A percentile compares a stretch with the other conserved stretches of the same genome.
phyloP scores from a whole-genome alignment of 768 basidiomycete species.

The Amanita muscaria region DNA sequence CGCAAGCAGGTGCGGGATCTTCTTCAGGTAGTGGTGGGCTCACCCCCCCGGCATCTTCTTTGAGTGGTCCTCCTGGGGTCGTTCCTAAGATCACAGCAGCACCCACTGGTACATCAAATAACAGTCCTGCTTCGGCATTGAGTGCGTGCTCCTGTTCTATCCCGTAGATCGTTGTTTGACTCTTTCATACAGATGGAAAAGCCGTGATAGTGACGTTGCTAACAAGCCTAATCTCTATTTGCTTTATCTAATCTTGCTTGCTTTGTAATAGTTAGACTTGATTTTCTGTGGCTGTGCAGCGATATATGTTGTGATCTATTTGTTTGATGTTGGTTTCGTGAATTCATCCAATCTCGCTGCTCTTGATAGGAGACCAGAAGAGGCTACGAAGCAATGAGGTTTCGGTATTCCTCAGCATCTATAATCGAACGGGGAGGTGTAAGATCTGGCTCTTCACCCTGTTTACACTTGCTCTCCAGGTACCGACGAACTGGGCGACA shows the following conservation, averaged over 20 bases:
- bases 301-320: constrained; percentile 14
- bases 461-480: constrained; percentile 53
- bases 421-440: constrained; percentile 37
- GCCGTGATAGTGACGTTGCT: not conserved
- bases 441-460: constrained; percentile 31
- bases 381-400: constrained; percentile 22
- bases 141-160: not conserved
- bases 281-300: constrained; percentile 7
- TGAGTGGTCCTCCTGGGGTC: constrained; percentile 6
- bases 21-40: constrained; percentile 5
- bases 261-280: not conserved
- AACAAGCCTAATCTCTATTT: not conserved
- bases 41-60: too few relatives aligned
- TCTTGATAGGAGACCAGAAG: not conserved
- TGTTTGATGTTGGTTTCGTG: constrained; percentile 16
- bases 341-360: not conserved
- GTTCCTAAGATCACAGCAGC: constrained; percentile 3
- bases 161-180: too few relatives aligned
- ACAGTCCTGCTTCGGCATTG: not conserved
- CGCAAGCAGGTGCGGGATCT: constrained; percentile 32
- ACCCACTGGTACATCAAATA: constrained; percentile 1
- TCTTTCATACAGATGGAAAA: constrained; percentile 4
- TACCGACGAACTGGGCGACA: constrained; percentile 48
- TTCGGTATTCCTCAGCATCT: constrained; percentile 32
- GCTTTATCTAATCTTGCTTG: constrained; percentile 1